Evolutionary conservation across 345 rosid species (phyloP).

Genomic region (Streptanthus diversifolius): DNA sequence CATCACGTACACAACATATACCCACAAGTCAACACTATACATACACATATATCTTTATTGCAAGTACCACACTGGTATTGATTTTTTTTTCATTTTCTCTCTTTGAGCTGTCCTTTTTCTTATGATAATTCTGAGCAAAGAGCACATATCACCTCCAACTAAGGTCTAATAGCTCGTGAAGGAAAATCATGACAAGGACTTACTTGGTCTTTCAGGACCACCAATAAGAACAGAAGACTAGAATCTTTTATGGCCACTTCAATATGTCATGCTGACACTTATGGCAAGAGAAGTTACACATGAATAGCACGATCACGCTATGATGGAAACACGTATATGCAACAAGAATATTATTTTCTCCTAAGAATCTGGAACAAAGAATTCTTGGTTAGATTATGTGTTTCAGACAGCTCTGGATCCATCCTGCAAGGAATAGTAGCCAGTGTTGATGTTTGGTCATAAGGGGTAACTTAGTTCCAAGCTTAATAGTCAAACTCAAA

Average conservation of each 20-base stretch:
- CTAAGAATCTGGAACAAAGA: background rate
- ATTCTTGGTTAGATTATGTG: background rate
- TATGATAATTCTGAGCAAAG: constrained; percentile 4
- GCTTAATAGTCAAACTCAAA: constrained; percentile 39
- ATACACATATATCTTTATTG: constrained; percentile 18
- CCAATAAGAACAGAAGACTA: constrained; percentile 28
- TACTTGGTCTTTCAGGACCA: constrained; percentile 30
- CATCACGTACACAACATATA: constrained; percentile 5
- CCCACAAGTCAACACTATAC: constrained; percentile 18
- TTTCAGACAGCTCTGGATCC: constrained; percentile 9
- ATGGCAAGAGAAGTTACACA: constrained; percentile 1
- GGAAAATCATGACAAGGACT: constrained; percentile 14
- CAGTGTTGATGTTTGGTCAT: constrained; percentile 23
- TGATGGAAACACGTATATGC: background rate
- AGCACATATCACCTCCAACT: constrained; percentile 20
- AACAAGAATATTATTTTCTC: background rate
- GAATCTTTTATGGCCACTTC: constrained; percentile 10
- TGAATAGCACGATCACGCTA: constrained; percentile 5
- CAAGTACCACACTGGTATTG: constrained; percentile 10
- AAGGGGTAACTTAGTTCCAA: constrained; percentile 19
- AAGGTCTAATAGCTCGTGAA: constrained; percentile 12
- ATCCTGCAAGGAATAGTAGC: constrained; percentile 16
- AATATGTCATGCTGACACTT: constrained; percentile 20
- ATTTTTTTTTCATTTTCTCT: background rate
- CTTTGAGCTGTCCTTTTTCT: background rate